Percentiles rank a stretch among this genome's conserved stretches.
phyloP scores from a whole-genome alignment of 2,329 filamentous ascomycete genomes.

The Trichoderma afroharzianum region DNA sequence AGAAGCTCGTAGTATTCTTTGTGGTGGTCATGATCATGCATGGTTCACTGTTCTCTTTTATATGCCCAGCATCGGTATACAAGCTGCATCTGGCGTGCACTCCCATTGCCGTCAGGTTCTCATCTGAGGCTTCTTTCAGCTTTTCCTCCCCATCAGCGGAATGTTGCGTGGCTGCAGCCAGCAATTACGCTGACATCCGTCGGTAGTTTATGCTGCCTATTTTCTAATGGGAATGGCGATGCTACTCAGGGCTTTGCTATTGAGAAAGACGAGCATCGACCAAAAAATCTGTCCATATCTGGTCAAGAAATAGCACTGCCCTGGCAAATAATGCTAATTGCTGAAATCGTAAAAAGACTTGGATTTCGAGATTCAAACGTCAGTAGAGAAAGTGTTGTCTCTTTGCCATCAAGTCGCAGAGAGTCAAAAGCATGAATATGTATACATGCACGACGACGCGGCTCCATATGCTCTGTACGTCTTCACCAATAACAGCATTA shows the following conservation, averaged over 20 bases:
- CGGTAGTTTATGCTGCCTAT: too few species aligned
- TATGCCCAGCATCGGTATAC: not conserved
- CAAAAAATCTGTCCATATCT: too few species aligned
- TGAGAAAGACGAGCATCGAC: too few species aligned
- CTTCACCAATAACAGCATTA: too few species aligned
- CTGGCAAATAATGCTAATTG: too few species aligned
- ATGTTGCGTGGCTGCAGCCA: too few species aligned
- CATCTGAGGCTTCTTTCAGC: too few species aligned
- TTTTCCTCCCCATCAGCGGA: too few species aligned
- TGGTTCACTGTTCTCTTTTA: not conserved
- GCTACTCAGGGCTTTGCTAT: not conserved
- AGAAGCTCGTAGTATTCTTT: not conserved
- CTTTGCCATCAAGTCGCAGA: not conserved
- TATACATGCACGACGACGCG: not conserved
- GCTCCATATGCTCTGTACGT: not conserved
- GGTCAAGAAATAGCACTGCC: too few species aligned
- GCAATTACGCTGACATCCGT: too few species aligned
- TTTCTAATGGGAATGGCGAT: too few species aligned
- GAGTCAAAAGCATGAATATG: not conserved
- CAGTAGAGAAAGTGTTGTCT: not conserved
- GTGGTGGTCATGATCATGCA: not conserved
- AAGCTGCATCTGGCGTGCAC: not conserved
- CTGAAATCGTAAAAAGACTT: not conserved
- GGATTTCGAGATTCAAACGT: fast-evolving
- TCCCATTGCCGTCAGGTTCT: too few species aligned